phyloP scores from a whole-genome alignment of 1,284 basidiomycete species.

The Apiotrichum brassicae region DNA sequence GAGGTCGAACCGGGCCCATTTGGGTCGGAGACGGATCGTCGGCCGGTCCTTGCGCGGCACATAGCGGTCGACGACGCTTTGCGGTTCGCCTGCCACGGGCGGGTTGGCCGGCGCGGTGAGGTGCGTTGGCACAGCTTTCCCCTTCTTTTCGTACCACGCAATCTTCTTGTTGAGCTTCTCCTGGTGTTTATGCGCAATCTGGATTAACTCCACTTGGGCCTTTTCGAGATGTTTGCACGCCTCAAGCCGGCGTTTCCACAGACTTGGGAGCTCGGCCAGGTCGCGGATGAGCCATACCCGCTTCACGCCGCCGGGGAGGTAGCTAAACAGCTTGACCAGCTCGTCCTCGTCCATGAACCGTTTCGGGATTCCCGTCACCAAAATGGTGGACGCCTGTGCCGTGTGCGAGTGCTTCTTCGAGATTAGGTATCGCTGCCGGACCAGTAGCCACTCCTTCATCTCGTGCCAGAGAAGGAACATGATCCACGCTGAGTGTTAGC shows the following conservation, averaged over 20 bases:
- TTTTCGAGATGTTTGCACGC: conserved; percentile 59
- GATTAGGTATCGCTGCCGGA: conserved; percentile 65
- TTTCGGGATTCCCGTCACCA: conserved; percentile 68
- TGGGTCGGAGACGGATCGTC: conserved; percentile 63
- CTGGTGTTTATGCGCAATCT: too few species aligned
- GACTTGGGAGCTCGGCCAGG: conserved; percentile 57
- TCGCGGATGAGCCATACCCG: conserved; percentile 64
- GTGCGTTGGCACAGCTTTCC: too few species aligned
- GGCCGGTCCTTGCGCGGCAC: conserved; percentile 70
- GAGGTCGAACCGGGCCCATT: conserved; percentile 56
- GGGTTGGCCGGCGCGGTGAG: conserved; percentile 32
- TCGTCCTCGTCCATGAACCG: conserved; percentile 57
- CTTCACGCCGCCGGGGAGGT: conserved; percentile 70
- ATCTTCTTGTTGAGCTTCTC: too few species aligned
- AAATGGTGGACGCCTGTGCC: conserved; percentile 68
- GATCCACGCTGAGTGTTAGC: conserved; percentile 54
- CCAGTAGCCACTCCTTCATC: conserved; percentile 58
- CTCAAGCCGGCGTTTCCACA: conserved; percentile 57
- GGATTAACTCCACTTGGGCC: conserved; percentile 57
- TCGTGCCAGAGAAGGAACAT: conserved; percentile 62
- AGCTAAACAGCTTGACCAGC: conserved; percentile 58
- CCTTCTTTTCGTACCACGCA: too few species aligned
- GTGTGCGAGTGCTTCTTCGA: conserved; percentile 57
- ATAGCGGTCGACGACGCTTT: conserved; percentile 50
- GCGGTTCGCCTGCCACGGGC: conserved; percentile 7